These are phyloP conservation scores for Balansia obtecta DNA, from an alignment of 2,329 filamentous ascomycete species.

Conservation along the genomic window DNA sequence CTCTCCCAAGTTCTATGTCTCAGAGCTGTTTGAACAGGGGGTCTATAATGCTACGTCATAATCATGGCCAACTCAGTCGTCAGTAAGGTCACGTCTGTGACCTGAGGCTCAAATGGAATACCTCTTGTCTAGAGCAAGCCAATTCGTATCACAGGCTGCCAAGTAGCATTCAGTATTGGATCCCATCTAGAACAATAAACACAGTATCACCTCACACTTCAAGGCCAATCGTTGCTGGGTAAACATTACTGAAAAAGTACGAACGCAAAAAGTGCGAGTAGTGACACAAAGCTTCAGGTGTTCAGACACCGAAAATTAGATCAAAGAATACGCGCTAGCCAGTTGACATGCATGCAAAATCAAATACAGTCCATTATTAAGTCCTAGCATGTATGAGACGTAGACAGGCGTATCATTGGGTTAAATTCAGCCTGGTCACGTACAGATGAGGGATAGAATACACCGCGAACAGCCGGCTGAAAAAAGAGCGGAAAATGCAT, in stretches of 20 bases:
- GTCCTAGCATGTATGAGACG: constrained; percentile 24
- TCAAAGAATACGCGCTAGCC: not conserved
- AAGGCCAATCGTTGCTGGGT: not conserved
- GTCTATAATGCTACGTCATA: constrained; percentile 25
- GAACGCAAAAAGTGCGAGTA: too few relatives aligned
- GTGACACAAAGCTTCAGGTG: not conserved
- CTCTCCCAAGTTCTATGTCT: constrained; percentile 68
- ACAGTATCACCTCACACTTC: not conserved
- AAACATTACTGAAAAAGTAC: not conserved
- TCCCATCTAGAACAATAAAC: not conserved
- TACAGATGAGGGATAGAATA: constrained; percentile 17
- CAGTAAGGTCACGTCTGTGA: not conserved
- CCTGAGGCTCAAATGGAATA: not conserved
- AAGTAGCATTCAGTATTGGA: not conserved
- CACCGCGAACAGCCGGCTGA: constrained; percentile 23
- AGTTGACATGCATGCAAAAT: constrained; percentile 7
- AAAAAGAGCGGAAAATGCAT: constrained; percentile 21
- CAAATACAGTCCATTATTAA: constrained; percentile 32
- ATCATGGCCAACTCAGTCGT: not conserved
- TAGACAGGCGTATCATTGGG: constrained; percentile 9
- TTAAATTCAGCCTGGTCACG: constrained; percentile 13
- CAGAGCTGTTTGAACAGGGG: constrained; percentile 67
- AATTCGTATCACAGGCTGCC: not conserved
- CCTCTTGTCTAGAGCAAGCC: not conserved
- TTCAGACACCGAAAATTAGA: not conserved